Conservation (phyloP, 2,329 filamentous ascomycete species). For the Coniochaeta pulveracea region DNA sequence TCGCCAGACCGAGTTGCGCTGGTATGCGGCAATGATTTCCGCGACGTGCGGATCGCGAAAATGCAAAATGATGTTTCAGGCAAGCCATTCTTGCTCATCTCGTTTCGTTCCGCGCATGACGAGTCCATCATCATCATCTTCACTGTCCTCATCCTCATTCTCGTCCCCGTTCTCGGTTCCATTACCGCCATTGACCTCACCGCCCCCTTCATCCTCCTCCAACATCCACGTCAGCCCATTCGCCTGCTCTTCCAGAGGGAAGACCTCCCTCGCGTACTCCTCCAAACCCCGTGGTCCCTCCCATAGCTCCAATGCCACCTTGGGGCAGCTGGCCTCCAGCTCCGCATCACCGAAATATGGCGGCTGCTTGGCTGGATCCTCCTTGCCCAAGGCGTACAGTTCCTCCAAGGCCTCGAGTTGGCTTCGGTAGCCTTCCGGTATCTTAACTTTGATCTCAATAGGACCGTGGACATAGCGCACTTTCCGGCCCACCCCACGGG, state of each 20-base stretch:
- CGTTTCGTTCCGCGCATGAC: conserved; percentile 46
- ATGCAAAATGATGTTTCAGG: too few relatives aligned
- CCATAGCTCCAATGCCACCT: conserved; percentile 74
- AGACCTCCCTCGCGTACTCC: conserved; percentile 90
- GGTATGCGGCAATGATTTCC: too few relatives aligned
- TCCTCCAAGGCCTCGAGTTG: conserved; percentile 64
- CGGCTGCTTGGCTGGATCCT: conserved; percentile 44
- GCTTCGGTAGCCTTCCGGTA: conserved; percentile 78
- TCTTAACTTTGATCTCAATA: conserved; percentile 75
- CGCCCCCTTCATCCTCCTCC: conserved; percentile 34
- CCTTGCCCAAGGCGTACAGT: conserved; percentile 40
- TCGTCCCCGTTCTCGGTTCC: conserved; percentile 12
- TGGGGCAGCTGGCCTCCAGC: conserved; percentile 55
- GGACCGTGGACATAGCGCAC: conserved; percentile 69
- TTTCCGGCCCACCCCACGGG: conserved; percentile 63
- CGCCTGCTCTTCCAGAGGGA: conserved; percentile 85
- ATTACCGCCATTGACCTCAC: conserved; percentile 16
- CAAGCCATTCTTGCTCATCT: conserved; percentile 49
- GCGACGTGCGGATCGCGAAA: too few relatives aligned
- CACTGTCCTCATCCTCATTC: conserved; percentile 24
- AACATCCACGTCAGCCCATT: conserved; percentile 93
- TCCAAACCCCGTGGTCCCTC: conserved; percentile 83
- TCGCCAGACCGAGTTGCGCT: too few relatives aligned
- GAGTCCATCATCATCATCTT: conserved; percentile 34
- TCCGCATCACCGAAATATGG: conserved; percentile 50